Evolutionary conservation across 2,329 filamentous ascomycete species (phyloP).

Genomic region (Colletotrichum musicola): DNA sequence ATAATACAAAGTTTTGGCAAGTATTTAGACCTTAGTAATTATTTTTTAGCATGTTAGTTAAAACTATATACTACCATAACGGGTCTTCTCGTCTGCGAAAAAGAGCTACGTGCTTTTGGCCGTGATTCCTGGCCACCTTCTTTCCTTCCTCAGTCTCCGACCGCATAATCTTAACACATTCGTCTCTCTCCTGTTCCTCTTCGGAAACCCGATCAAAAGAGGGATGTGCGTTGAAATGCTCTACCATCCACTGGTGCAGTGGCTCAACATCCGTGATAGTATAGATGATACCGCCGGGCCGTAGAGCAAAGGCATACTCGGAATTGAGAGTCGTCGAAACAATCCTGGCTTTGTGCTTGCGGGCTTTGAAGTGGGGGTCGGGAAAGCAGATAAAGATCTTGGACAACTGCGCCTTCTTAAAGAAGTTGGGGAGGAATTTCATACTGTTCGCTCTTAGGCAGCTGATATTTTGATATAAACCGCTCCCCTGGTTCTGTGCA

Average conservation of each 20-base stretch:
- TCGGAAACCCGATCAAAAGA: slow-evolving; percentile 82
- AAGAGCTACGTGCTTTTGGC: slow-evolving; percentile 90
- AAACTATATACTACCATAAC: slow-evolving; percentile 66
- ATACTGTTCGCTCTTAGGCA: slow-evolving; percentile 95
- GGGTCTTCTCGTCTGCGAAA: slow-evolving; percentile 87
- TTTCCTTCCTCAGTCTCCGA: slow-evolving; percentile 96
- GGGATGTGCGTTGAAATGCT: slow-evolving; percentile 82
- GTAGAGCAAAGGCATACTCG: slow-evolving; percentile 91
- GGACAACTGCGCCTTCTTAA: slow-evolving; percentile 81
- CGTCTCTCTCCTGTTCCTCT: slow-evolving; percentile 75
- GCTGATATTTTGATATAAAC: slow-evolving; percentile 84
- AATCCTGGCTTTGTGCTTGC: slow-evolving; percentile 97
- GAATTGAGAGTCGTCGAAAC: slow-evolving; percentile 89
- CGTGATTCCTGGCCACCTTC: slow-evolving; percentile 92
- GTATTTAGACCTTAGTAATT: no score
- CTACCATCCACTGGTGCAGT: slow-evolving; percentile 92
- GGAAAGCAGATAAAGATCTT: slow-evolving; percentile 99
- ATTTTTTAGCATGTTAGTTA: no score
- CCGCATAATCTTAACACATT: slow-evolving; percentile 80
- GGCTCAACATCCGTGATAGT: slow-evolving; percentile 98
- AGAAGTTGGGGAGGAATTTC: slow-evolving; percentile 99
- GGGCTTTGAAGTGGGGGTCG: slow-evolving; percentile 96
- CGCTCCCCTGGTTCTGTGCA: slow-evolving; percentile 66
- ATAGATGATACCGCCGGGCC: slow-evolving; percentile 88
- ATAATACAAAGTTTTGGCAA: no score